Base-by-base conservation (phyloP, 2,329 filamentous ascomycete genomes). In the Curvularia sp. region DNA sequence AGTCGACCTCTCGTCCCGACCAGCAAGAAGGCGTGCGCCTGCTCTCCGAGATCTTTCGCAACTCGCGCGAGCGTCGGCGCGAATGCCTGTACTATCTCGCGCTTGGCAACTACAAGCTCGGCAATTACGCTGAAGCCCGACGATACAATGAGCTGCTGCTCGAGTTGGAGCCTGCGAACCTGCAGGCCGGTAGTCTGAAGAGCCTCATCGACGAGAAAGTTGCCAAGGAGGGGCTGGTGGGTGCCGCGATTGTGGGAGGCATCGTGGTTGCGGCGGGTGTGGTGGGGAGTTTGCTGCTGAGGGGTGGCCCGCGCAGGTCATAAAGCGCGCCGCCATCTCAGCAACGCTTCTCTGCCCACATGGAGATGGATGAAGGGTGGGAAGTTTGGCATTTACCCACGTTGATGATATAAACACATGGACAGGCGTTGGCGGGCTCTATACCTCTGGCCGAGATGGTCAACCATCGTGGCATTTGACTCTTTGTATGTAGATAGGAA, bases 81-180 rank as follows among this genome's bases (percentile, higher is more conserved):
- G 95, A 99, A 85, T 99, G 95, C 75, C 90, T 99, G 61, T 99
- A 97, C 84, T 99, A 99, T 80, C 88, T 99, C 53, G 95, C 92
- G 26, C 86, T 99, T 31, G 95, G 95, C 63, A 97, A 98, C 84
- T 98, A 94, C 86, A 98, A 98, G 83, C 87, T 99, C 47, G 94
- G 93, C 62, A 98, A 97, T 84, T 99, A 97, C 78, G 93, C 89
- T 61, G 95, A 99, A 76, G 94, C 94, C 60, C 86, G 94, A 72
- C 86, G 92, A 74, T 98, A 98, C 81, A 99, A 99, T 78, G 94
- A 98, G 74, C 84, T 94, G 49, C 83, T 99, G 61, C 80, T 98
- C 53, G 92, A 97, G 62, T 89, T 94, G 76, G 95, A 99, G 81
- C 92, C 93, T 8, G 88, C 86, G 47, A 99, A 98, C 78, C 79